A percentile compares a stretch with the other conserved stretches of the same genome.
These are phyloP conservation scores for Punica granatum DNA, from an alignment of 345 rosid genomes.

Conservation along the genomic window DNA sequence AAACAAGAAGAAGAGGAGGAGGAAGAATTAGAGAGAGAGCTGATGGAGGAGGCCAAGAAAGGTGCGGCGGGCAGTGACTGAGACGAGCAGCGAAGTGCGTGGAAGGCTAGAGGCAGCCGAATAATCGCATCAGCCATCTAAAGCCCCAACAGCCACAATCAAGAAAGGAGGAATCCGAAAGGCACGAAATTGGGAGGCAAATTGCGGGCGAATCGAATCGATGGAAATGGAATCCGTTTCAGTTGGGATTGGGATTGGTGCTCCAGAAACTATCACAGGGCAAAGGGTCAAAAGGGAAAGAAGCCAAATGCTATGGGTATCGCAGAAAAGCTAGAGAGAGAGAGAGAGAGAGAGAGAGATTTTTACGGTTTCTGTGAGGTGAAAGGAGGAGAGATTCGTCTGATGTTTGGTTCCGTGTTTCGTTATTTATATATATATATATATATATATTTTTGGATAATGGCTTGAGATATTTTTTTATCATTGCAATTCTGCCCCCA, in stretches of 20 bases:
- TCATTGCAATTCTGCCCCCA: neutral
- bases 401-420: neutral
- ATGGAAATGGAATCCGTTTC: neutral
- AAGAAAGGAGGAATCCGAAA: neutral
- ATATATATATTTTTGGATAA: no score
- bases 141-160: neutral
- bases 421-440: neutral
- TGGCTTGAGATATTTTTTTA: no score
- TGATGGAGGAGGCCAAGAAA: conserved; percentile 19
- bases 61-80: neutral
- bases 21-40: conserved; percentile 15
- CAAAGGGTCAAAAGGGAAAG: neutral
- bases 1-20: conserved; percentile 28
- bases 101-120: conserved; percentile 4
- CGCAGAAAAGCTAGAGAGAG: no score
- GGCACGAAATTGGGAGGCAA: neutral
- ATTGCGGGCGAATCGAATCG: neutral
- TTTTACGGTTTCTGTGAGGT: neutral
- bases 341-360: no score
- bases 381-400: neutral
- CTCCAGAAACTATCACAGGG: neutral
- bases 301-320: no score
- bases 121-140: conserved; percentile 60
- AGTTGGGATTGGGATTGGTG: neutral
- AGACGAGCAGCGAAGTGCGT: neutral